Evolutionary conservation across 23 red algal genomes (phyloP).

Genomic region (Rhodosorus marinus): DNA sequence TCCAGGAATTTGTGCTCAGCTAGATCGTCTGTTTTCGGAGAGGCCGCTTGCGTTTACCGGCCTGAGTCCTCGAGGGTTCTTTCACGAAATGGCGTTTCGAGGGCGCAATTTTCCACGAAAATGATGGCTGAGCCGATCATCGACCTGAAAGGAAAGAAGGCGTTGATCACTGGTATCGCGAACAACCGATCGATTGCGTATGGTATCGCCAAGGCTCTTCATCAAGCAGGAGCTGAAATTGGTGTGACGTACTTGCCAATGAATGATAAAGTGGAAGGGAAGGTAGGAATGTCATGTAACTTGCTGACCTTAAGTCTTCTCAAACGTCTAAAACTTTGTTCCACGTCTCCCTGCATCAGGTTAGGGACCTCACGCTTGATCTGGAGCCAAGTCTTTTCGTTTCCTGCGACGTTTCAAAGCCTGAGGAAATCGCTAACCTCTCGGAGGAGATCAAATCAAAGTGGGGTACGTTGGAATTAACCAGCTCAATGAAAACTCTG

Average conservation of each 20-base stretch:
- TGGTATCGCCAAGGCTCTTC: constrained; percentile 71
- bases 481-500: too few relatives aligned
- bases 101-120: constrained; percentile 5
- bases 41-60: too few relatives aligned
- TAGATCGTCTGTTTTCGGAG: too few relatives aligned
- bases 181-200: constrained; percentile 95
- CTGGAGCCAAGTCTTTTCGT: constrained; percentile 57
- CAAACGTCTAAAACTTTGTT: too few relatives aligned
- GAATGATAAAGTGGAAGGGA: constrained; percentile 54
- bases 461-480: too few relatives aligned
- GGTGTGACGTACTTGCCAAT: constrained; percentile 79
- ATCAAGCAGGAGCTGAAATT: constrained; percentile 70
- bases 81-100: too few relatives aligned
- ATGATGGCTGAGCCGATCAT: constrained; percentile 34
- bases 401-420: constrained; percentile 57
- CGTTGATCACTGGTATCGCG: constrained; percentile 89
- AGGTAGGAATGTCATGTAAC: too few relatives aligned
- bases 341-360: too few relatives aligned
- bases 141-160: constrained; percentile 88
- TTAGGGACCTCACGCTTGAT: constrained; percentile 12
- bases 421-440: constrained; percentile 28
- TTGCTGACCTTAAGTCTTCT: too few relatives aligned
- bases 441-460: constrained; percentile 13
- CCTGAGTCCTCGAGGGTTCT: too few relatives aligned
- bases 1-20: too few relatives aligned